These are phyloP conservation scores for Pyrenophora graminea DNA, from an alignment of 2,329 filamentous ascomycete genomes.

Conservation along the genomic window DNA sequence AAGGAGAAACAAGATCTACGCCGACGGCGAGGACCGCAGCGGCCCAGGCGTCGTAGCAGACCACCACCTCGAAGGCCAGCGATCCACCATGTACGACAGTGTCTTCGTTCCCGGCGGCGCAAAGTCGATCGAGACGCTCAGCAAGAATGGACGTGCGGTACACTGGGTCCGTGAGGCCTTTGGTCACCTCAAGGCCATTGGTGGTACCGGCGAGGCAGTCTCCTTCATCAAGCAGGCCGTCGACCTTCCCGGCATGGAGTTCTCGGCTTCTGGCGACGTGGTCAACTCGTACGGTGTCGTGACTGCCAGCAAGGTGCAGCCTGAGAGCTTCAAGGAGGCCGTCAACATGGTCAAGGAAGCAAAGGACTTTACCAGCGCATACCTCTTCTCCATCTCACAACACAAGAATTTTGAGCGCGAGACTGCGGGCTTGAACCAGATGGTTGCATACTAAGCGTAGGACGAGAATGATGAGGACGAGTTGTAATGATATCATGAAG, in stretches of 20 bases:
- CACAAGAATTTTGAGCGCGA: slow-evolving; percentile 78
- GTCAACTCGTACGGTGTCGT: slow-evolving; percentile 78
- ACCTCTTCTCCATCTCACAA: slow-evolving; percentile 69
- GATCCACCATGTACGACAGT: slow-evolving; percentile 80
- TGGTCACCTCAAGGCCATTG: slow-evolving; percentile 79
- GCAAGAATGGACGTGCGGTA: slow-evolving; percentile 70
- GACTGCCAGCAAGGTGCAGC: slow-evolving; percentile 60
- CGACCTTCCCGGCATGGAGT: slow-evolving; percentile 53
- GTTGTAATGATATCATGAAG: too few relatives aligned
- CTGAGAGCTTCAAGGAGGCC: slow-evolving; percentile 64
- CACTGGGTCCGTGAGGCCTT: slow-evolving; percentile 83
- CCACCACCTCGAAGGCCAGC: slow-evolving; percentile 79
- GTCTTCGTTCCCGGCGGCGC: slow-evolving; percentile 75
- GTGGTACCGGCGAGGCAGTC: slow-evolving; percentile 73
- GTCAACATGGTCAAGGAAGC: slow-evolving; percentile 68
- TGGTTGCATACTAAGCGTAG: slow-evolving; percentile 67
- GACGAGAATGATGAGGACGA: background rate
- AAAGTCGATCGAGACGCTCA: slow-evolving; percentile 64
- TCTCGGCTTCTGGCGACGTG: slow-evolving; percentile 56
- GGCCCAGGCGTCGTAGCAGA: slow-evolving; percentile 65
- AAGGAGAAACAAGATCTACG: slow-evolving; percentile 67
- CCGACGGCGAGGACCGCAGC: slow-evolving; percentile 61
- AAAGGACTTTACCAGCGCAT: slow-evolving; percentile 71
- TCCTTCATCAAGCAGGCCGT: slow-evolving; percentile 61
- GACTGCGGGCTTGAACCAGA: slow-evolving; percentile 66